These are phyloP conservation scores for Scheffersomyces insectosa DNA, from an alignment of 1,139 yeast genomes.

Conservation along the genomic window DNA sequence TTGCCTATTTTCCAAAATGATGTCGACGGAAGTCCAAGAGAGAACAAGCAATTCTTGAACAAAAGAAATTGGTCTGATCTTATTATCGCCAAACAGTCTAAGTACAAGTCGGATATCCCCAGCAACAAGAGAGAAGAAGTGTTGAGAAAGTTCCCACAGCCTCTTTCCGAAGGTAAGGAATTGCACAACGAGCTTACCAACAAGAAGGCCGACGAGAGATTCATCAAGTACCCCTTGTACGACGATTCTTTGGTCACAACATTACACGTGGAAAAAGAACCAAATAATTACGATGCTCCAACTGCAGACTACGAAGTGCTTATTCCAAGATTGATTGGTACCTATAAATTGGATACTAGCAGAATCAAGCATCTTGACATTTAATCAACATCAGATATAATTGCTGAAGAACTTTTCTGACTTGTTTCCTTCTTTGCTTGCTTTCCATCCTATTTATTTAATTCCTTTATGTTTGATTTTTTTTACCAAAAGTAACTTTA, in stretches of 20 bases:
- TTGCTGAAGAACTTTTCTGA: no score
- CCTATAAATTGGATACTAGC: slow-evolving; percentile 32
- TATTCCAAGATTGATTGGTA: slow-evolving; percentile 59
- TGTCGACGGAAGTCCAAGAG: slow-evolving; percentile 57
- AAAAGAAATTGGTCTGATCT: slow-evolving; percentile 74
- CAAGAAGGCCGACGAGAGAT: slow-evolving; percentile 5
- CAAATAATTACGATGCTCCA: slow-evolving; percentile 47
- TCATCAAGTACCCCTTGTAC: slow-evolving; percentile 52
- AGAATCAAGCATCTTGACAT: slow-evolving; percentile 33
- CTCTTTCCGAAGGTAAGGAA: slow-evolving; percentile 13
- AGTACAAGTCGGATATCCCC: slow-evolving; percentile 21
- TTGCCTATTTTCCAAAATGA: slow-evolving; percentile 68
- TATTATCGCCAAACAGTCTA: slow-evolving; percentile 38
- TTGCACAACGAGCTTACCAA: slow-evolving; percentile 3
- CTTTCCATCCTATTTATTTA: no score
- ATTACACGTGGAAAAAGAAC: slow-evolving; percentile 70
- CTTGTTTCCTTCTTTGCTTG: no score
- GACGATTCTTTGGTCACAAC: slow-evolving; percentile 65
- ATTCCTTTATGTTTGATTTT: no score
- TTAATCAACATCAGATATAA: no score
- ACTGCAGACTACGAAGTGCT: slow-evolving; percentile 68
- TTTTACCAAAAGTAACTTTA: no score
- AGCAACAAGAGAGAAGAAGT: slow-evolving; percentile 8
- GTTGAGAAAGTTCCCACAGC: slow-evolving; percentile 32
- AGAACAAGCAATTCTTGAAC: slow-evolving; percentile 65